Conservation (phyloP, 176 grass and related monocot genomes). For the Pontederia paniculata region DNA sequence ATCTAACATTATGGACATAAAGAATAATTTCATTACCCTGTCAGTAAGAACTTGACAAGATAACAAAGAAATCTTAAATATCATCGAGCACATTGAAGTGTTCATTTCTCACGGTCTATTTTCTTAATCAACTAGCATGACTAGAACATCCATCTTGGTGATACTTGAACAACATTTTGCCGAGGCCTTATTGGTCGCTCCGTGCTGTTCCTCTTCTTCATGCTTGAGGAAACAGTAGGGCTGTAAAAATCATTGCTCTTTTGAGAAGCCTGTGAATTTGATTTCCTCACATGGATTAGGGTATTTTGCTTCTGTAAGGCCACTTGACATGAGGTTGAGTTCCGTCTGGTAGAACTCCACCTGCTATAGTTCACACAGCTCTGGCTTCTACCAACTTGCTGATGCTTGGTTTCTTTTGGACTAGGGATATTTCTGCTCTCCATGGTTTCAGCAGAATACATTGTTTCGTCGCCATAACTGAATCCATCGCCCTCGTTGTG, state of each 20-base stretch:
- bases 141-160: conserved; percentile 83
- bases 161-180: conserved; percentile 35
- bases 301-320: conserved; percentile 55
- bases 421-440: conserved; percentile 80
- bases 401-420: conserved; percentile 32
- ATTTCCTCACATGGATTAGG: conserved; percentile 43
- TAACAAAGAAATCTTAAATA: background rate
- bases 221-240: conserved; percentile 72
- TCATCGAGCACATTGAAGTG: conserved; percentile 2
- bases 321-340: conserved; percentile 17
- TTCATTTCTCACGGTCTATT: conserved; percentile 11
- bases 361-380: conserved; percentile 68
- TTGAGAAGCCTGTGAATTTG: conserved; percentile 44
- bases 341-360: conserved; percentile 44
- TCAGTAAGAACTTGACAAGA: background rate
- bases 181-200: conserved; percentile 45
- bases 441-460: conserved; percentile 99
- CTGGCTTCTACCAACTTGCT: conserved; percentile 72
- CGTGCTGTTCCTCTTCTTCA: conserved; percentile 71
- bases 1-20: conserved; percentile 40
- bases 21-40: conserved; percentile 12
- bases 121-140: background rate
- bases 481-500: conserved; percentile 31
- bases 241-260: conserved; percentile 67
- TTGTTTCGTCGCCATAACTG: conserved; percentile 72